Evolutionary conservation across 345 rosid genomes (phyloP).

Genomic region (Mallotus nudiflorus): DNA sequence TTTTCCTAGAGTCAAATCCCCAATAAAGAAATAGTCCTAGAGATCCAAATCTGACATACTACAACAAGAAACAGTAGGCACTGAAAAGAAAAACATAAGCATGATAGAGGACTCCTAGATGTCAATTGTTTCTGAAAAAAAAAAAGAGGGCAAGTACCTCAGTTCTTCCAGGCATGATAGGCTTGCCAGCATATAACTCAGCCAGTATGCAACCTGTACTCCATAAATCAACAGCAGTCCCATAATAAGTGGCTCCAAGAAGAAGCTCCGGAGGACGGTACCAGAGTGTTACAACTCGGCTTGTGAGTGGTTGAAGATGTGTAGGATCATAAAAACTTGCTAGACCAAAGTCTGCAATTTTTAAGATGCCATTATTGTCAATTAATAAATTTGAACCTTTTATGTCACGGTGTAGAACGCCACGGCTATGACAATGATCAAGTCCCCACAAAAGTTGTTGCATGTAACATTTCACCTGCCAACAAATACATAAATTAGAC

Average conservation of each 20-base stretch:
- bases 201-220: slow-evolving; percentile 97
- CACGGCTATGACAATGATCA: slow-evolving; percentile 95
- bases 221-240: slow-evolving; percentile 94
- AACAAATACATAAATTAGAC: slow-evolving; percentile 9
- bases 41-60: background rate
- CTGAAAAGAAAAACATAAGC: no score
- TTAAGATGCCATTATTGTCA: slow-evolving; percentile 83
- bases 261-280: slow-evolving; percentile 97
- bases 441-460: slow-evolving; percentile 84
- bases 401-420: slow-evolving; percentile 92
- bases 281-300: slow-evolving; percentile 99
- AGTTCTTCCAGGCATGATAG: slow-evolving; percentile 99
- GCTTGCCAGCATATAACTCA: slow-evolving; percentile 94
- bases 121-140: background rate
- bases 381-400: slow-evolving; percentile 96
- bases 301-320: slow-evolving; percentile 76
- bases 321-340: slow-evolving; percentile 84
- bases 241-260: slow-evolving; percentile 89
- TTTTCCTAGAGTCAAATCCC: background rate
- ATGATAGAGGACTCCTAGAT: background rate
- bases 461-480: slow-evolving; percentile 93
- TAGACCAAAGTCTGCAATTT: slow-evolving; percentile 96
- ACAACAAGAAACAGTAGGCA: background rate
- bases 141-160: slow-evolving; percentile 53
- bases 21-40: background rate